Evolutionary conservation across 345 rosid genomes (phyloP).

Genomic region (Bruguiera parviflora): DNA sequence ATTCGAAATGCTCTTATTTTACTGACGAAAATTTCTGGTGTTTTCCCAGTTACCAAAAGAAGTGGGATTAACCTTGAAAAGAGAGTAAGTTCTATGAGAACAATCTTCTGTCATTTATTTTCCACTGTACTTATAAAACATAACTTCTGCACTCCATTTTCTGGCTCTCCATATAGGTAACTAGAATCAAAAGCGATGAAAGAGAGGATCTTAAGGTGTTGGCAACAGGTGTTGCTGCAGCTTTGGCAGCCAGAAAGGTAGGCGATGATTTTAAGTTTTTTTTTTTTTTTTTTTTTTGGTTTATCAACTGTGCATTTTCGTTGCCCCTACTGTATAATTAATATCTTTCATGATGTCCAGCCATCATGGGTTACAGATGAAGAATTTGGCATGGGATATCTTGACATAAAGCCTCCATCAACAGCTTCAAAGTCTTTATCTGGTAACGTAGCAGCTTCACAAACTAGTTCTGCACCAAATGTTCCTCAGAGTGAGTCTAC

Average conservation of each 20-base stretch:
- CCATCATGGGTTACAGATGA: constrained; percentile 98
- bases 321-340: neutral
- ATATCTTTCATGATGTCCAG: constrained; percentile 40
- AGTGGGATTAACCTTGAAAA: constrained; percentile 98
- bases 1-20: too few species aligned
- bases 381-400: constrained; percentile 98
- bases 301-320: constrained; percentile 6
- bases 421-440: constrained; percentile 52
- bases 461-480: constrained; percentile 48
- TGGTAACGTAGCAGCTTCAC: constrained; percentile 35
- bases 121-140: constrained; percentile 12
- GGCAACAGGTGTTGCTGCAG: constrained; percentile 99
- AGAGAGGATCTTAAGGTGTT: constrained; percentile 98
- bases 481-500: constrained; percentile 53
- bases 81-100: constrained; percentile 54
- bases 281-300: too few species aligned
- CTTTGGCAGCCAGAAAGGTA: constrained; percentile 96
- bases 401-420: constrained; percentile 75
- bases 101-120: constrained; percentile 4
- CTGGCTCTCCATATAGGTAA: constrained; percentile 48
- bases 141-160: constrained; percentile 10
- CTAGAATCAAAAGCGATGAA: constrained; percentile 89
- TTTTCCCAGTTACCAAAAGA: constrained; percentile 89
- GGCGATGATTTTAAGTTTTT: constrained; percentile 1
- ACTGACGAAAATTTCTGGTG: too few species aligned